Percentiles rank a stretch among this genome's conserved stretches.
Conservation (phyloP, 2,329 filamentous ascomycete genomes). For the Colletotrichum godetiae region DNA sequence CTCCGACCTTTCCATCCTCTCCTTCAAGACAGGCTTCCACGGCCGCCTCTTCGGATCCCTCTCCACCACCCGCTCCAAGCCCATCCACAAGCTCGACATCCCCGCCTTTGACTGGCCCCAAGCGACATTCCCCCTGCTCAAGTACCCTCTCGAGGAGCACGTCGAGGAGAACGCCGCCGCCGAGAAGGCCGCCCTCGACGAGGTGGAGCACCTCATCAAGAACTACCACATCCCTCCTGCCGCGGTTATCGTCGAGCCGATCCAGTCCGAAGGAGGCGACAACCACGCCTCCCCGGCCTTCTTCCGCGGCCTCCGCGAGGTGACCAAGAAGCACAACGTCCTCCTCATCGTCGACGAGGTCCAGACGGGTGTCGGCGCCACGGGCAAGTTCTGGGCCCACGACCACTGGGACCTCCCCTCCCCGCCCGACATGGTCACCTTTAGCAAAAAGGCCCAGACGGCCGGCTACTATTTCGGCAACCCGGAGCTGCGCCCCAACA, state of each 20-base stretch:
- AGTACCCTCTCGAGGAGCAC: constrained; percentile 87
- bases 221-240: constrained; percentile 83
- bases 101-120: constrained; percentile 96
- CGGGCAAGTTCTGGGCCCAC: constrained; percentile 96
- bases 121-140: constrained; percentile 84
- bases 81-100: constrained; percentile 95
- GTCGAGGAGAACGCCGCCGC: constrained; percentile 83
- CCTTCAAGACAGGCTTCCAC: constrained; percentile 90
- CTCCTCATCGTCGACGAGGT: constrained; percentile 95
- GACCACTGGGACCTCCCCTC: constrained; percentile 88
- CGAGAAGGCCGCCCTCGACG: constrained; percentile 83
- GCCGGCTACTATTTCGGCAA: constrained; percentile 93
- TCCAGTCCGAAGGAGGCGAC: constrained; percentile 94
- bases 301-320: constrained; percentile 84
- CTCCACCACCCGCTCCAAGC: constrained; percentile 90
- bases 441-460: constrained; percentile 94
- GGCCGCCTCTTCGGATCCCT: constrained; percentile 89
- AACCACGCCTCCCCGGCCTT: constrained; percentile 91
- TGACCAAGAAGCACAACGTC: constrained; percentile 82
- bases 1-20: constrained; percentile 83
- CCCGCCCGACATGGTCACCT: constrained; percentile 93
- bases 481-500: constrained; percentile 84
- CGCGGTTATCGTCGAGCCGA: constrained; percentile 87
- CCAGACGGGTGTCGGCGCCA: constrained; percentile 92
- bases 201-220: constrained; percentile 84